Evolutionary conservation across 768 basidiomycete species (phyloP).

Genomic region (Epithele typhae): DNA sequence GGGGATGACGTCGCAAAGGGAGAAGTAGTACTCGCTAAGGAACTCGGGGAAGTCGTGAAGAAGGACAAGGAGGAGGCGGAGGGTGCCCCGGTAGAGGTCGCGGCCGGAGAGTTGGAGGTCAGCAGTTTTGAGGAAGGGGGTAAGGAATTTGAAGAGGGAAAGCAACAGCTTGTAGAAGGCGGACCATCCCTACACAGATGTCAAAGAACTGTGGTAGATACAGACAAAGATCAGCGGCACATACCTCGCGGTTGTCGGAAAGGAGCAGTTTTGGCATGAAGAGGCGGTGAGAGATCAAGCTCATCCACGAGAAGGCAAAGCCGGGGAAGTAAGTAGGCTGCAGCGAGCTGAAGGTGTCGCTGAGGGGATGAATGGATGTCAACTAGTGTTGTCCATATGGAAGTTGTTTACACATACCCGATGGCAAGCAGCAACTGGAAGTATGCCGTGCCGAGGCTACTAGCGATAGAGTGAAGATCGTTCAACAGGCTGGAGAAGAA

Average conservation of each 20-base stretch:
- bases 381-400: background rate
- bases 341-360: slow-evolving; percentile 92
- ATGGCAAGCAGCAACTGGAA: slow-evolving; percentile 85
- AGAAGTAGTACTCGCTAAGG: slow-evolving; percentile 94
- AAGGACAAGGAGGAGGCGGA: slow-evolving; percentile 89
- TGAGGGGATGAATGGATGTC: slow-evolving; percentile 24
- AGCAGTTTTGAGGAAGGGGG: slow-evolving; percentile 82
- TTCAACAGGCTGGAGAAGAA: slow-evolving; percentile 97
- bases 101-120: slow-evolving; percentile 77
- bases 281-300: slow-evolving; percentile 88
- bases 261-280: slow-evolving; percentile 96
- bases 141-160: slow-evolving; percentile 92
- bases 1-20: slow-evolving; percentile 91
- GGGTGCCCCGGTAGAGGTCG: slow-evolving; percentile 85
- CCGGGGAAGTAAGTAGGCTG: slow-evolving; percentile 97
- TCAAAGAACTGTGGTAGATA: background rate
- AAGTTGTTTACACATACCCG: slow-evolving; percentile 47
- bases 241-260: slow-evolving; percentile 83
- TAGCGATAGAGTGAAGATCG: slow-evolving; percentile 84
- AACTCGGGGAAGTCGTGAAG: slow-evolving; percentile 99
- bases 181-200: slow-evolving; percentile 69
- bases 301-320: slow-evolving; percentile 98
- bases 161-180: slow-evolving; percentile 93
- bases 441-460: slow-evolving; percentile 82
- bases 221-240: too few relatives aligned